A percentile compares a stretch with the other conserved stretches of the same genome.
Conservation (phyloP, 2,329 filamentous ascomycete genomes). For the Ophiostoma sp. region DNA sequence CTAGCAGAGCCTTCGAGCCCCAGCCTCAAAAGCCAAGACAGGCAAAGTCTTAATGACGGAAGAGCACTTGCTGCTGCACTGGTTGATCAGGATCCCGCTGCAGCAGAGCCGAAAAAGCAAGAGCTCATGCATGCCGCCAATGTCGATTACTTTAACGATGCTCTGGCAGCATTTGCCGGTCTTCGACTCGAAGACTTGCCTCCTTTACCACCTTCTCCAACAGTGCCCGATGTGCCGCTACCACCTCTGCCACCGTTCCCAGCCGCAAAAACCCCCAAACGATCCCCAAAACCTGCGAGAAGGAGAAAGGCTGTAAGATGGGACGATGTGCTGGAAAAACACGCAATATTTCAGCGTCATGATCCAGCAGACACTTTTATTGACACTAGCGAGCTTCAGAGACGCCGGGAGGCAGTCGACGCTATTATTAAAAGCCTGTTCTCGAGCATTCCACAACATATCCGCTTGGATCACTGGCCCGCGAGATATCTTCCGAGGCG, state of each 20-base stretch:
- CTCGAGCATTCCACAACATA: neutral
- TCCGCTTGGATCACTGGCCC: neutral
- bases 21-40: no score
- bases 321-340: neutral
- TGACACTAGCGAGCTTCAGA: neutral
- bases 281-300: neutral
- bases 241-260: slow-evolving; percentile 3
- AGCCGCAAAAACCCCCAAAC: neutral
- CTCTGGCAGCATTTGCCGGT: neutral
- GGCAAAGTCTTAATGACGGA: no score
- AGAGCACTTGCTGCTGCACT: neutral
- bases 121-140: neutral
- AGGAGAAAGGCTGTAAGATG: neutral
- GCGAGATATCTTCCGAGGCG: neutral
- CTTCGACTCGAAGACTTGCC: slow-evolving; percentile 7
- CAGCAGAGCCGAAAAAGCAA: neutral
- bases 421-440: neutral
- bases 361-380: neutral
- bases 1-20: neutral
- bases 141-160: neutral
- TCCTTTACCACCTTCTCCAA: slow-evolving; percentile 4
- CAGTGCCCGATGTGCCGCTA: neutral
- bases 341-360: neutral
- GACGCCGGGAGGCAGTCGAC: neutral
- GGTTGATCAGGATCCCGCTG: neutral